Conservation (phyloP, 1,139 yeast species). For the Diutina sp. region DNA sequence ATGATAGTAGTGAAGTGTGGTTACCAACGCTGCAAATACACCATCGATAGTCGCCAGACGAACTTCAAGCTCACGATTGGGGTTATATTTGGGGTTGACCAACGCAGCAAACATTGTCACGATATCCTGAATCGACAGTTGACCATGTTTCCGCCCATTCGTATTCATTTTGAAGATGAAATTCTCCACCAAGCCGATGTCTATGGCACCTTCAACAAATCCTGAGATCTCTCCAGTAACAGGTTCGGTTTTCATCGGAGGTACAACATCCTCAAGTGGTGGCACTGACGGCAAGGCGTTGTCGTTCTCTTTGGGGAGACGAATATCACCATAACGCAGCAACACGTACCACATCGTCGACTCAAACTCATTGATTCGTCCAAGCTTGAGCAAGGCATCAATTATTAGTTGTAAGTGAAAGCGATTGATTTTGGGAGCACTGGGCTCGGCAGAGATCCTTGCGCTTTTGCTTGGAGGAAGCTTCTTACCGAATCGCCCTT, state of each 20-base stretch:
- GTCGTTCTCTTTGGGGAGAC: not conserved
- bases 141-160: conserved; percentile 10
- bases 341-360: conserved; percentile 16
- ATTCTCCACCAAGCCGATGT: conserved; percentile 13
- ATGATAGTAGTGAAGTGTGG: conserved; percentile 22
- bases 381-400: conserved; percentile 21
- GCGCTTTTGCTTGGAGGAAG: conserved; percentile 6
- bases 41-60: conserved; percentile 17
- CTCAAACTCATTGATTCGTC: conserved; percentile 19
- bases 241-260: not conserved
- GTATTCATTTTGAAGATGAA: conserved; percentile 22
- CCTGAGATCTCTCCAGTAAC: not conserved
- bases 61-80: conserved; percentile 9
- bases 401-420: conserved; percentile 19
- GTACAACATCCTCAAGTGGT: not conserved
- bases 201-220: not conserved
- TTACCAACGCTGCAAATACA: conserved; percentile 18
- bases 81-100: conserved; percentile 11
- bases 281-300: not conserved
- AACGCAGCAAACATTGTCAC: conserved; percentile 6
- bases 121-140: conserved; percentile 8
- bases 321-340: not conserved
- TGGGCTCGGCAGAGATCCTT: conserved; percentile 3
- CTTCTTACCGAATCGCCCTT: conserved; percentile 13
- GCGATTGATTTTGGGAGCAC: conserved; percentile 13